A percentile compares a stretch with the other conserved stretches of the same genome.
These are phyloP conservation scores for Cystofilobasidium ferigula DNA, from an alignment of 768 basidiomycete species.

Conservation along the genomic window DNA sequence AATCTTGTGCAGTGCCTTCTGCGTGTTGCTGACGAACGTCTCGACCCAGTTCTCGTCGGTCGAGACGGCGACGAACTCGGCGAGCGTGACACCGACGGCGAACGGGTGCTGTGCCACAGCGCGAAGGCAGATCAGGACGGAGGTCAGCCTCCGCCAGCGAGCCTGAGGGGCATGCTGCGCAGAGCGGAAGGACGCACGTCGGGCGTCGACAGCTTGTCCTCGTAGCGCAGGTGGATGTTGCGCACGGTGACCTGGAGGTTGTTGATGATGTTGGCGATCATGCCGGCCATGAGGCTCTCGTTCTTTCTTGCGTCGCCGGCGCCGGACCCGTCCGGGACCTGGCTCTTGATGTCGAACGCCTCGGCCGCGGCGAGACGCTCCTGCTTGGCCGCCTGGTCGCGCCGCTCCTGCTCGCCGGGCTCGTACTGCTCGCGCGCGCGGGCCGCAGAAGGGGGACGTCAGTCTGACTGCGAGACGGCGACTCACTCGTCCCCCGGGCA, in stretches of 20 bases:
- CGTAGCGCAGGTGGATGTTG: slow-evolving; percentile 92
- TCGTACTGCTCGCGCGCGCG: slow-evolving; percentile 40
- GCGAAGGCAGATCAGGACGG: neutral
- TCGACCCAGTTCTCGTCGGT: slow-evolving; percentile 79
- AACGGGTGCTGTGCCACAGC: slow-evolving; percentile 65
- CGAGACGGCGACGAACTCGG: slow-evolving; percentile 76
- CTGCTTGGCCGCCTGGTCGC: slow-evolving; percentile 72
- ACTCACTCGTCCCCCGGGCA: no score
- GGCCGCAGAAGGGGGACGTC: no score
- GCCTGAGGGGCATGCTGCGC: neutral
- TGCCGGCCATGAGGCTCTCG: slow-evolving; percentile 71
- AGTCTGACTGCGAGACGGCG: no score
- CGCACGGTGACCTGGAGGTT: slow-evolving; percentile 91
- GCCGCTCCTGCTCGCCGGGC: slow-evolving; percentile 70
- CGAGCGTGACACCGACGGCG: slow-evolving; percentile 76
- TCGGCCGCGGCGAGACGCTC: slow-evolving; percentile 85
- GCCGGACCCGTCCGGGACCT: slow-evolving; percentile 11
- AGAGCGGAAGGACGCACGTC: slow-evolving; percentile 49
- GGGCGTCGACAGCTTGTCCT: slow-evolving; percentile 86
- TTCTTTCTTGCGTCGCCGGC: slow-evolving; percentile 50
- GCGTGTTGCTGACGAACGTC: slow-evolving; percentile 81
- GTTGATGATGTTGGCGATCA: slow-evolving; percentile 82
- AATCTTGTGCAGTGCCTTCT: slow-evolving; percentile 84
- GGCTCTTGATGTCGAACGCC: slow-evolving; percentile 34
- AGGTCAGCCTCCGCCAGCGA: neutral